phyloP scores from a whole-genome alignment of 2,329 filamentous ascomycete genomes.

The Trichoderma sp. region DNA sequence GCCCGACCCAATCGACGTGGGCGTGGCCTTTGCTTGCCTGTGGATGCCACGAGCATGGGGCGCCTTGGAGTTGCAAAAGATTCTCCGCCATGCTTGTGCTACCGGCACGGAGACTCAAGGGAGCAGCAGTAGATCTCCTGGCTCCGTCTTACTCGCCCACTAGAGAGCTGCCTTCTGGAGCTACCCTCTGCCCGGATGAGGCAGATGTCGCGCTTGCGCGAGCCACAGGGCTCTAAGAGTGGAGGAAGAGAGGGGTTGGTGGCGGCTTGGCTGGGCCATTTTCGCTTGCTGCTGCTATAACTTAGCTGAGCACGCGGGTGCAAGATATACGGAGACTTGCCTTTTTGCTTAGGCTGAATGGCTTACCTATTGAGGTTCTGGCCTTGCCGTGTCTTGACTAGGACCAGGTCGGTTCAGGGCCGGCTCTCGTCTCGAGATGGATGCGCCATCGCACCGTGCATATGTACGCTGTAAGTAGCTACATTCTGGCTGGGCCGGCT shows the following conservation, averaged over 20 bases:
- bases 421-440: conserved; percentile 22
- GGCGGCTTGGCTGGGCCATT: conserved; percentile 23
- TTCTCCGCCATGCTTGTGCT: background rate
- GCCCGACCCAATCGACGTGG: conserved; percentile 3
- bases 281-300: conserved; percentile 7
- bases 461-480: conserved; percentile 3
- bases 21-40: conserved; percentile 8
- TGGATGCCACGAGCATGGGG: conserved; percentile 21
- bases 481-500: background rate
- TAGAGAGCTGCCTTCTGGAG: conserved; percentile 7
- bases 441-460: conserved; percentile 16
- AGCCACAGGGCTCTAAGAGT: conserved; percentile 16
- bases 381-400: conserved; percentile 25
- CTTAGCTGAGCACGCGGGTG: conserved; percentile 25
- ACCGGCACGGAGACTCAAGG: background rate
- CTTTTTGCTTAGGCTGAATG: conserved; percentile 22
- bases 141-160: conserved; percentile 4
- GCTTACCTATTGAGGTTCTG: conserved; percentile 22
- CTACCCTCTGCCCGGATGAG: conserved; percentile 10
- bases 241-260: conserved; percentile 23
- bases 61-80: conserved; percentile 3
- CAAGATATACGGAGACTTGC: conserved; percentile 25
- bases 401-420: conserved; percentile 24
- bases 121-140: background rate
- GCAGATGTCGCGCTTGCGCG: conserved; percentile 3